Evolutionary conservation across 805 yeast species (phyloP).

Genomic region (Clavispora phyllophila): DNA sequence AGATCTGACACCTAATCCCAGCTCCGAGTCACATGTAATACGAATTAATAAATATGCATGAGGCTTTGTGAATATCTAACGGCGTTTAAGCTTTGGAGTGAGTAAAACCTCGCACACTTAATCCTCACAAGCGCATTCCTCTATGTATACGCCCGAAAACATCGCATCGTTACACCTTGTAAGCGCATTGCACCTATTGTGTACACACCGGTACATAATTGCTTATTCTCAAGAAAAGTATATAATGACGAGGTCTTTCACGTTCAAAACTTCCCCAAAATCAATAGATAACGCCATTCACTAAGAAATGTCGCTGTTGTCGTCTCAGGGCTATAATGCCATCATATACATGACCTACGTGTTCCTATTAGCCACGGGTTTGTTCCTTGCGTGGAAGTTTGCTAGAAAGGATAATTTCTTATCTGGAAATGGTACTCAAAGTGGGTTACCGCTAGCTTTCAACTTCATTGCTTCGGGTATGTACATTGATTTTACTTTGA

Average conservation of each 20-base stretch:
- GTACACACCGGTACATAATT: background rate
- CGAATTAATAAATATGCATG: no score
- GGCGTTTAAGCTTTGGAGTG: no score
- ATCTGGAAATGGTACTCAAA: slow-evolving; percentile 75
- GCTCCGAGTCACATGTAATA: no score
- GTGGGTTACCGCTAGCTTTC: slow-evolving; percentile 74
- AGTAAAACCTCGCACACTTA: background rate
- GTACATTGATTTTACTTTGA: slow-evolving; percentile 33
- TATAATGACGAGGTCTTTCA: background rate
- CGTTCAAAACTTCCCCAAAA: background rate
- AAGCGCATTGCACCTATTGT: background rate
- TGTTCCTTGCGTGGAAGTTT: slow-evolving; percentile 50
- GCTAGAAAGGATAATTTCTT: slow-evolving; percentile 54
- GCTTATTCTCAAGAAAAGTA: background rate
- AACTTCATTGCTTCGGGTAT: slow-evolving; percentile 88
- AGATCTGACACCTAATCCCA: no score
- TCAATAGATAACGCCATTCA: no score
- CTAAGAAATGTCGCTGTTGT: slow-evolving; percentile 10
- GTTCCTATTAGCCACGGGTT: slow-evolving; percentile 35
- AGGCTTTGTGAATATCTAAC: background rate
- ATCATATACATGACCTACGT: slow-evolving; percentile 38
- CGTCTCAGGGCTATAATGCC: slow-evolving; percentile 35
- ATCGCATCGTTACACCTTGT: background rate
- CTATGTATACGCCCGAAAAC: background rate
- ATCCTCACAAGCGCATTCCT: background rate